A percentile compares a stretch with the other conserved stretches of the same genome.
These are phyloP conservation scores for Citrus reticulata DNA, from an alignment of 345 rosid species.

Conservation along the genomic window DNA sequence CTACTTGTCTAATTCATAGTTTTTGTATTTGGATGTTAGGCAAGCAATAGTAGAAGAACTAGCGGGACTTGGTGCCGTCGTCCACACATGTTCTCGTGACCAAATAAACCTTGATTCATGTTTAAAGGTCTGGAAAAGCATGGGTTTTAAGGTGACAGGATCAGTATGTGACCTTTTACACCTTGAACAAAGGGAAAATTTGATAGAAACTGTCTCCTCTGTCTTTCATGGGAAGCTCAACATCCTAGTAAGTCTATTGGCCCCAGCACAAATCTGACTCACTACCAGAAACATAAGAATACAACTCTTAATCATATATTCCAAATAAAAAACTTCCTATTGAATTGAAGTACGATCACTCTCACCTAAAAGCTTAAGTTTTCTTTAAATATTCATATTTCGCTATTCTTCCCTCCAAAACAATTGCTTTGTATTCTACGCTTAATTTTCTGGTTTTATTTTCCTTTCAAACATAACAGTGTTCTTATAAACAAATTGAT, in stretches of 20 bases:
- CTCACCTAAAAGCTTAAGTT: not conserved
- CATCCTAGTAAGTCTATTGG: slow-evolving; percentile 16
- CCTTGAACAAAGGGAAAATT: slow-evolving; percentile 7
- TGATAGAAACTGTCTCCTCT: slow-evolving; percentile 20
- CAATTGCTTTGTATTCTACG: not conserved
- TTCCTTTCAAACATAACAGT: not conserved
- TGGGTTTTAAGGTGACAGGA: slow-evolving; percentile 22
- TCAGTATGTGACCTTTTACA: slow-evolving; percentile 8
- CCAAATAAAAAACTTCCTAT: not conserved
- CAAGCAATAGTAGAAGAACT: slow-evolving; percentile 11
- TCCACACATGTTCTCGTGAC: not conserved
- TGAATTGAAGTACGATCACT: not conserved
- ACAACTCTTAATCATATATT: too few relatives aligned
- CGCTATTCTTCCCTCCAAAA: too few relatives aligned
- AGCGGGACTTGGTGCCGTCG: not conserved
- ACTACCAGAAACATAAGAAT: too few relatives aligned
- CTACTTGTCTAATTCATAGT: not conserved
- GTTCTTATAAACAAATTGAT: not conserved
- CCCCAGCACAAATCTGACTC: not conserved
- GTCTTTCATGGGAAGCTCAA: slow-evolving; percentile 22
- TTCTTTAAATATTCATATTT: not conserved
- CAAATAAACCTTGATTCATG: too few relatives aligned
- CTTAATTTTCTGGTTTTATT: not conserved
- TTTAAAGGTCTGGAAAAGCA: slow-evolving; percentile 9
- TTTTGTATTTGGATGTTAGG: not conserved